phyloP scores from a whole-genome alignment of 768 basidiomycete species.

The Termitomyces sp. region DNA sequence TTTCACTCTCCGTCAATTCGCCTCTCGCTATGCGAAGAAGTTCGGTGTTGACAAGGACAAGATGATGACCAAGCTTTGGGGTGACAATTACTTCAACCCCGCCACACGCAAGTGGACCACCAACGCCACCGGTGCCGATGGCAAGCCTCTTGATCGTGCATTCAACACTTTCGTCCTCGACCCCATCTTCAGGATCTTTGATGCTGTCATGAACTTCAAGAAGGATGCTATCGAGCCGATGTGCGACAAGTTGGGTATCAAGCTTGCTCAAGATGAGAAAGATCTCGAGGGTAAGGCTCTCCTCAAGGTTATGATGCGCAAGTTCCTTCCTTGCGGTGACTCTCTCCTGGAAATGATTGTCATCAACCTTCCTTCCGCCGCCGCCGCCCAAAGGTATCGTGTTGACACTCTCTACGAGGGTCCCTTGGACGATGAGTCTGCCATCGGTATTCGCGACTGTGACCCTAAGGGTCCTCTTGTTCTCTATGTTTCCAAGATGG shows the following conservation, averaged over 20 bases:
- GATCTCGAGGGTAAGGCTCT: constrained; percentile 93
- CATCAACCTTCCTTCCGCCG: constrained; percentile 96
- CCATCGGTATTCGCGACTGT: constrained; percentile 96
- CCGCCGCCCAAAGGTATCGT: constrained; percentile 95
- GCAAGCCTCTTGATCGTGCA: constrained; percentile 90
- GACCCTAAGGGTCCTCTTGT: constrained; percentile 95
- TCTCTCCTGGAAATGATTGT: constrained; percentile 99
- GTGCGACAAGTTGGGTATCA: constrained; percentile 93
- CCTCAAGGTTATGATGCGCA: constrained; percentile 97
- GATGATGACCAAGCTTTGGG: constrained; percentile 97
- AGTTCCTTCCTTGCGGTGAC: constrained; percentile 98
- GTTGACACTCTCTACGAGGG: constrained; percentile 99
- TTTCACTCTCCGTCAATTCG: constrained; percentile 98
- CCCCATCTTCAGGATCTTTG: constrained; percentile 98
- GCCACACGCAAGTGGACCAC: constrained; percentile 94
- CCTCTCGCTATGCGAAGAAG: constrained; percentile 90
- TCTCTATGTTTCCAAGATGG: constrained; percentile 99
- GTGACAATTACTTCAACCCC: constrained; percentile 99
- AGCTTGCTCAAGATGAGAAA: constrained; percentile 80
- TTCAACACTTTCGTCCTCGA: constrained; percentile 99
- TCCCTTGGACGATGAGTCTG: constrained; percentile 99
- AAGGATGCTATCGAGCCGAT: constrained; percentile 79
- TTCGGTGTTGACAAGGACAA: constrained; percentile 98
- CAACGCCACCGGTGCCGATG: constrained; percentile 65
- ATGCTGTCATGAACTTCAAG: constrained; percentile 98